Conservation (phyloP, 2,329 filamentous ascomycete species). For the Colletotrichum navitas region DNA sequence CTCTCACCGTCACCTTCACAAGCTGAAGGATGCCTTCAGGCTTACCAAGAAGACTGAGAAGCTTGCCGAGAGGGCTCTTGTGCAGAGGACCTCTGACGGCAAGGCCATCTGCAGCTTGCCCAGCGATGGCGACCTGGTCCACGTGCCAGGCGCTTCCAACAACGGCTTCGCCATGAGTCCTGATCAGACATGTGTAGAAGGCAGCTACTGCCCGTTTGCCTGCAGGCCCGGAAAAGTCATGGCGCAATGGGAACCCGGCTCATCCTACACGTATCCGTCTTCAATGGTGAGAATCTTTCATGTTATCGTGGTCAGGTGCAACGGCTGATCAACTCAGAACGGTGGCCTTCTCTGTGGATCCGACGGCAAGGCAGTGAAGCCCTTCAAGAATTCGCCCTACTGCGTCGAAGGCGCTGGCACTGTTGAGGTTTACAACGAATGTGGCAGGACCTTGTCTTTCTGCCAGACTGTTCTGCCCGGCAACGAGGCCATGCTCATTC, state of each 20-base stretch:
- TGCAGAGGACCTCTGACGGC: conserved; percentile 48
- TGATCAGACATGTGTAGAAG: conserved; percentile 75
- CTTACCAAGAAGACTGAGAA: conserved; percentile 18
- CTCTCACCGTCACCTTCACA: conserved; percentile 54
- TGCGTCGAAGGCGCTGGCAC: conserved; percentile 77
- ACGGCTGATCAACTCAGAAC: conserved; percentile 60
- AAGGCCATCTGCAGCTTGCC: conserved; percentile 72
- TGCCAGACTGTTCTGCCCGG: conserved; percentile 85
- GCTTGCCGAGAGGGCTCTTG: conserved; percentile 40
- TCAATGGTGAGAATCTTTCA: conserved; percentile 70
- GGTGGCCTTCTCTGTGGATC: conserved; percentile 81
- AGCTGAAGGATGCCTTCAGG: conserved; percentile 17
- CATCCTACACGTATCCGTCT: conserved; percentile 75
- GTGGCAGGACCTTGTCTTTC: conserved; percentile 72
- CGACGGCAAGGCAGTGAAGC: conserved; percentile 74
- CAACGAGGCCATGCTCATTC: conserved; percentile 86
- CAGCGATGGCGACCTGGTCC: conserved; percentile 72
- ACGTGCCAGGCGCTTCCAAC: conserved; percentile 73
- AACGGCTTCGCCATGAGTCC: conserved; percentile 86
- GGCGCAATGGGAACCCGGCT: conserved; percentile 81
- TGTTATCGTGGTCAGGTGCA: conserved; percentile 17
- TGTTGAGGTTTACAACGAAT: conserved; percentile 76
- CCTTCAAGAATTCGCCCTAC: conserved; percentile 75
- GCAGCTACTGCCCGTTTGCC: conserved; percentile 80
- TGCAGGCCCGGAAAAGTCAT: conserved; percentile 82